Percentiles rank a stretch among this genome's conserved stretches.
Conservation (phyloP, 2,329 filamentous ascomycete genomes). For the Stagonosporopsis vannaccii region DNA sequence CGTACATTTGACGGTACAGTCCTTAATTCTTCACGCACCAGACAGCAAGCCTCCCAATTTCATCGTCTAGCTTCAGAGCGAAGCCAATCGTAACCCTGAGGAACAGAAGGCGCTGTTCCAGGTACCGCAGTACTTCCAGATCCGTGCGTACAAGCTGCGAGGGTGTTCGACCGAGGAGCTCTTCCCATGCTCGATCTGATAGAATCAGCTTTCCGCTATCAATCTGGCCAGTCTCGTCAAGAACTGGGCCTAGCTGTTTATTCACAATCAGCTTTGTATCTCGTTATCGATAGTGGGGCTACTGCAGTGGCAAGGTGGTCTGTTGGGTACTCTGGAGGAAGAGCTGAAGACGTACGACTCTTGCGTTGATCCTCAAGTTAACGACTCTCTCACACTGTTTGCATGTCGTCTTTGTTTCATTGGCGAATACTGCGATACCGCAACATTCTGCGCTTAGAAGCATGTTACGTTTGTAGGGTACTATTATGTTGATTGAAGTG, state of each 20-base stretch:
- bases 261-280: background rate
- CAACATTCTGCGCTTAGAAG: slow-evolving; percentile 60
- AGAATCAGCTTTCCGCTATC: slow-evolving; percentile 62
- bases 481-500: slow-evolving; percentile 51
- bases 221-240: slow-evolving; percentile 65
- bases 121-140: slow-evolving; percentile 52
- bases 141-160: slow-evolving; percentile 53
- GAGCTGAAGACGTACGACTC: slow-evolving; percentile 41
- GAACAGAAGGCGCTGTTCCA: slow-evolving; percentile 62
- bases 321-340: background rate
- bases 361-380: slow-evolving; percentile 52
- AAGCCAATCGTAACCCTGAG: slow-evolving; percentile 63
- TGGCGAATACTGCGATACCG: slow-evolving; percentile 62
- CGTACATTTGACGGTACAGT: background rate
- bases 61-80: slow-evolving; percentile 57
- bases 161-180: slow-evolving; percentile 56
- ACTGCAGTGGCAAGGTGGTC: background rate
- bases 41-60: slow-evolving; percentile 40
- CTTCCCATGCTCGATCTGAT: slow-evolving; percentile 60
- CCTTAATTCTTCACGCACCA: slow-evolving; percentile 40
- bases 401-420: slow-evolving; percentile 50
- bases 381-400: slow-evolving; percentile 51
- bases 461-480: slow-evolving; percentile 53
- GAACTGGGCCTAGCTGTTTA: slow-evolving; percentile 50
- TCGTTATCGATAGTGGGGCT: background rate